phyloP scores from a whole-genome alignment of 78 protist species.

The Trichosphaerium sp. region DNA sequence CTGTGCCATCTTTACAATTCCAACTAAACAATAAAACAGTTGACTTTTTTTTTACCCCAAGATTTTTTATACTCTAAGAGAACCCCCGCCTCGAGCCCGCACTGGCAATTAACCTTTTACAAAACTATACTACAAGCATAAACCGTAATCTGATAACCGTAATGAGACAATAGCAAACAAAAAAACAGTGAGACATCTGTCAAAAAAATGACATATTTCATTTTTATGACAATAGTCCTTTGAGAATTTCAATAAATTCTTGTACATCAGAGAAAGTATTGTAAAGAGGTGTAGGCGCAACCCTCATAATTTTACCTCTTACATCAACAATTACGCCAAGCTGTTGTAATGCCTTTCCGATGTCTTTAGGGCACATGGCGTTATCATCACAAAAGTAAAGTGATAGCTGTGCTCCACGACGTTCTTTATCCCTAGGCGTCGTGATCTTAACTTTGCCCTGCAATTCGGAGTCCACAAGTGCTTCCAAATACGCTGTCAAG shows the following conservation, averaged over 20 bases:
- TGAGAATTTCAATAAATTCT: slow-evolving; percentile 31
- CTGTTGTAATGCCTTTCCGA: slow-evolving; percentile 5
- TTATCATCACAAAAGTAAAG: slow-evolving; percentile 3
- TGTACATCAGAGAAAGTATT: slow-evolving; percentile 55
- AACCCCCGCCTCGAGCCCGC: too few species aligned
- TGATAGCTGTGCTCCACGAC: slow-evolving; percentile 72
- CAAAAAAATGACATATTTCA: too few species aligned
- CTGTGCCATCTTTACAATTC: too few species aligned
- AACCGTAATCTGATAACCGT: too few species aligned
- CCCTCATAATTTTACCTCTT: slow-evolving; percentile 63
- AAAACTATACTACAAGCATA: too few species aligned
- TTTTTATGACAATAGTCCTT: too few species aligned
- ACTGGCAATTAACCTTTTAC: too few species aligned
- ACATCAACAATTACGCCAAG: slow-evolving; percentile 62
- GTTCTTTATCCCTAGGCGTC: slow-evolving; percentile 44
- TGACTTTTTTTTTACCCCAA: too few species aligned
- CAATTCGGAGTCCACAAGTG: slow-evolving; percentile 16
- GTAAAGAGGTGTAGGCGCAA: slow-evolving; percentile 85
- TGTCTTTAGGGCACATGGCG: background rate
- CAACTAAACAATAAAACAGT: too few species aligned
- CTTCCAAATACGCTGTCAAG: slow-evolving; percentile 69
- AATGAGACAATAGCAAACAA: too few species aligned
- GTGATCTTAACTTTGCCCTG: slow-evolving; percentile 8
- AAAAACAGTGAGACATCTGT: too few species aligned
- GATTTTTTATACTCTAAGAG: too few species aligned